phyloP scores from a whole-genome alignment of 1,284 basidiomycete genomes.

The Pascua sp. region DNA sequence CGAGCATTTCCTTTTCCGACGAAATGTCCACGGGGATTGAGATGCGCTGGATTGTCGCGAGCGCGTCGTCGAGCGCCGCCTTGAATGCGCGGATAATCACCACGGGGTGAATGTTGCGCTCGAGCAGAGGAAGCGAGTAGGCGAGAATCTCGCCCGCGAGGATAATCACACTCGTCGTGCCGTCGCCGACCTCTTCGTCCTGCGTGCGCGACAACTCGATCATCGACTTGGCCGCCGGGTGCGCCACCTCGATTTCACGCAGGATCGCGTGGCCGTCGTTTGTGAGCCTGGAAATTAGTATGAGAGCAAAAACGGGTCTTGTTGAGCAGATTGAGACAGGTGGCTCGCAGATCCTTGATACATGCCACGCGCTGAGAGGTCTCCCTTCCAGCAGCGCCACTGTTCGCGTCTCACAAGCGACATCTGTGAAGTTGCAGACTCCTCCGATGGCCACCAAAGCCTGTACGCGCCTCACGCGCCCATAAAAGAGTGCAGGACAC shows the following conservation, averaged over 20 bases:
- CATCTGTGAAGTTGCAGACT: too few relatives aligned
- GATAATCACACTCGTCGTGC: constrained; percentile 96
- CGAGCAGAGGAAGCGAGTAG: constrained; percentile 60
- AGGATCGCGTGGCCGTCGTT: constrained; percentile 98
- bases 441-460: too few relatives aligned
- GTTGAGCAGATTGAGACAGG: too few relatives aligned
- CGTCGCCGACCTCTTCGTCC: constrained; percentile 98
- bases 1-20: constrained; percentile 87
- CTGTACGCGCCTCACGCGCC: too few relatives aligned
- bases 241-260: constrained; percentile 95
- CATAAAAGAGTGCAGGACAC: too few relatives aligned
- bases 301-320: too few relatives aligned
- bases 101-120: constrained; percentile 95
- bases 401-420: too few relatives aligned
- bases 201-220: constrained; percentile 94
- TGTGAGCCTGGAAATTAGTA: constrained; percentile 63
- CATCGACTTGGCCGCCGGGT: constrained; percentile 99
- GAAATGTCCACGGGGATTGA: constrained; percentile 85
- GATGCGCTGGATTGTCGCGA: constrained; percentile 70
- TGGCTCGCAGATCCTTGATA: too few relatives aligned
- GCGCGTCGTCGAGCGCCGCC: constrained; percentile 85
- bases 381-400: too few relatives aligned
- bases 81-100: constrained; percentile 99
- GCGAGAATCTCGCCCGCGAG: constrained; percentile 44
- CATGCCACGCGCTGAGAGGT: background rate